These are phyloP conservation scores for Tricholoma sp. DNA, from an alignment of 768 basidiomycete genomes.

Conservation along the genomic window DNA sequence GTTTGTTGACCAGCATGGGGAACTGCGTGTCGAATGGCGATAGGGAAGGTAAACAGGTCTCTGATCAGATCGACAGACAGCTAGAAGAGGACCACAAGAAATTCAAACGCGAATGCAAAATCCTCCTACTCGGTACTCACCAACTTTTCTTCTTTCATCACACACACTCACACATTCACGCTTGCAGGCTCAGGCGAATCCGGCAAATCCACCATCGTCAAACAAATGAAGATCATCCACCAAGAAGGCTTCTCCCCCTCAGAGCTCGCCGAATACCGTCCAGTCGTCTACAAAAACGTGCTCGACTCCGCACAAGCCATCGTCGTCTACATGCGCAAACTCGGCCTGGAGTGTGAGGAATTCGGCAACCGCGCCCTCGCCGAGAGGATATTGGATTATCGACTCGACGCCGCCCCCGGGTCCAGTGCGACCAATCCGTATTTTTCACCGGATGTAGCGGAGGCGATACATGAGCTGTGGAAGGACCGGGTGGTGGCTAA, in stretches of 20 bases:
- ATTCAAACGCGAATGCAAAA: slow-evolving; percentile 89
- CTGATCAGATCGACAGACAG: slow-evolving; percentile 74
- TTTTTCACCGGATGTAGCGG: slow-evolving; percentile 61
- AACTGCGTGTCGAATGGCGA: slow-evolving; percentile 61
- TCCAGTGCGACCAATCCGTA: slow-evolving; percentile 18
- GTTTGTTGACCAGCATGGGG: slow-evolving; percentile 42
- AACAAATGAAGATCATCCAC: slow-evolving; percentile 94
- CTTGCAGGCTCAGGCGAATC: slow-evolving; percentile 93
- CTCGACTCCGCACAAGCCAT: slow-evolving; percentile 81
- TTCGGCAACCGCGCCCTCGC: slow-evolving; percentile 55
- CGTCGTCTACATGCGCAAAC: slow-evolving; percentile 72
- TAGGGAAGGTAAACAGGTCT: slow-evolving; percentile 54
- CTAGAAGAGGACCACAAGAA: slow-evolving; percentile 83
- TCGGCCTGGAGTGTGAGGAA: slow-evolving; percentile 63
- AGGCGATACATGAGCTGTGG: slow-evolving; percentile 66
- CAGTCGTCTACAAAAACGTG: slow-evolving; percentile 71
- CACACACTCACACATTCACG: not conserved
- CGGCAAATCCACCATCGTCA: slow-evolving; percentile 92
- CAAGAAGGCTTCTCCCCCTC: slow-evolving; percentile 73
- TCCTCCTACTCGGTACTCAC: slow-evolving; percentile 89
- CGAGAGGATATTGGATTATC: slow-evolving; percentile 60
- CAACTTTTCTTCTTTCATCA: not conserved
- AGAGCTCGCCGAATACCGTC: slow-evolving; percentile 67
- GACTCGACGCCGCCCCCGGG: slow-evolving; percentile 33
- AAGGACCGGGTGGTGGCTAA: slow-evolving; percentile 59